phyloP scores from a whole-genome alignment of 257 asterid species.

The Haberlea rhodopensis region DNA sequence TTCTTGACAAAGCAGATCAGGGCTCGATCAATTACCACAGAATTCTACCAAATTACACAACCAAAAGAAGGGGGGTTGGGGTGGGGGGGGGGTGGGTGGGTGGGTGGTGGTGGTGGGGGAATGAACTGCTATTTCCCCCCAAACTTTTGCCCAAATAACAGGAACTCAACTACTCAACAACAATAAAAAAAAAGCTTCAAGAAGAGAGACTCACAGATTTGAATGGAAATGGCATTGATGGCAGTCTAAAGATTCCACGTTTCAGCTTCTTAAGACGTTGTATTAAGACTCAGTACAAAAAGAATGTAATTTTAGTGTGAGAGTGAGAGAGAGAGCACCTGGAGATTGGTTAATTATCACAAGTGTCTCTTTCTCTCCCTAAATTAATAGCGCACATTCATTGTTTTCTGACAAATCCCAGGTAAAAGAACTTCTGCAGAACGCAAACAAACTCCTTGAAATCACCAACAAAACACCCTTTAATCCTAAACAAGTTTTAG shows the following conservation, averaged over 20 bases:
- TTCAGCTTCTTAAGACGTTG: constrained; percentile 28
- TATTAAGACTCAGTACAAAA: constrained; percentile 12
- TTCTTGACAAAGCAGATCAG: constrained; percentile 30
- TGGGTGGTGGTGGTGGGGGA: too few species aligned
- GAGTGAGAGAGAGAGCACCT: constrained; percentile 9
- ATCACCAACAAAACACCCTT: constrained; percentile 20
- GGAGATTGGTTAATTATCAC: constrained; percentile 24
- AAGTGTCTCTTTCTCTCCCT: constrained; percentile 23
- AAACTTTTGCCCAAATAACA: constrained; percentile 16
- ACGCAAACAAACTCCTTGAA: constrained; percentile 15
- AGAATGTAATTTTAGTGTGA: constrained; percentile 11
- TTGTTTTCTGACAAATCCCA: constrained; percentile 34
- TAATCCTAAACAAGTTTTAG: constrained; percentile 14
- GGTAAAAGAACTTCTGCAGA: constrained; percentile 30
- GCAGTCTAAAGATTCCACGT: constrained; percentile 28
- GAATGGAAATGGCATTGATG: constrained; percentile 25
- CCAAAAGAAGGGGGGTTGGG: too few species aligned
- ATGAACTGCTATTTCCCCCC: background rate
- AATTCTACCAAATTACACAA: constrained; percentile 7
- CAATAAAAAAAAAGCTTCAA: background rate
- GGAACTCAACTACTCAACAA: constrained; percentile 26
- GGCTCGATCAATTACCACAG: constrained; percentile 9
- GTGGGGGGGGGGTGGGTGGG: too few species aligned
- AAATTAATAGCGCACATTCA: constrained; percentile 25
- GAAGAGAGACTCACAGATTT: constrained; percentile 37